Conservation (phyloP, 106 monocot genomes). For the Allium cepa region DNA sequence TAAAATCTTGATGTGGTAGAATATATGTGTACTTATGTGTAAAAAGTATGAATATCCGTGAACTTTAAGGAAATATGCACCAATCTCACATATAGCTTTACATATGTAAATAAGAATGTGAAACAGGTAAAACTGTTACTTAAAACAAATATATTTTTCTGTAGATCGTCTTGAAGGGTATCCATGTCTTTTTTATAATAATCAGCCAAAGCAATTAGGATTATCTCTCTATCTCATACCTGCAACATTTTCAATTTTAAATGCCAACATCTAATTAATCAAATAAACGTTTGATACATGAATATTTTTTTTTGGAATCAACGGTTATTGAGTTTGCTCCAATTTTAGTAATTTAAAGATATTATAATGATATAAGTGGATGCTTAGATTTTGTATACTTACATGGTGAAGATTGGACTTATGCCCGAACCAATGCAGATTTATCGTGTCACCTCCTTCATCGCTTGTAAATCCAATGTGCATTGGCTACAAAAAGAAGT, state of each 20-base stretch:
- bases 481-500: conserved; percentile 41
- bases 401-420: conserved; percentile 80
- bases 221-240: conserved; percentile 81
- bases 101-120: too few species aligned
- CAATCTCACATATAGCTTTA: too few species aligned
- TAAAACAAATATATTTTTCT: conserved; percentile 31
- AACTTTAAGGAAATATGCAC: too few species aligned
- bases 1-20: too few species aligned
- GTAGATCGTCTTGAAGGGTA: conserved; percentile 33
- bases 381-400: conserved; percentile 4
- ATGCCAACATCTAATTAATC: too few species aligned
- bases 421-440: conserved; percentile 57
- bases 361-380: too few species aligned
- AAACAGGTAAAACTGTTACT: not conserved
- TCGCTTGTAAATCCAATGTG: conserved; percentile 71
- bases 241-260: conserved; percentile 1
- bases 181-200: conserved; percentile 48
- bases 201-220: conserved; percentile 49
- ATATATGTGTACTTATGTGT: too few species aligned
- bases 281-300: too few species aligned
- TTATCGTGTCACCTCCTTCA: conserved; percentile 56
- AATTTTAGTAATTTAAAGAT: too few species aligned
- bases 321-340: too few species aligned
- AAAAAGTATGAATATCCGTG: too few species aligned
- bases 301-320: too few species aligned